Conservation (phyloP, 352 stramenopile species). For the Phytophthora syringae region DNA sequence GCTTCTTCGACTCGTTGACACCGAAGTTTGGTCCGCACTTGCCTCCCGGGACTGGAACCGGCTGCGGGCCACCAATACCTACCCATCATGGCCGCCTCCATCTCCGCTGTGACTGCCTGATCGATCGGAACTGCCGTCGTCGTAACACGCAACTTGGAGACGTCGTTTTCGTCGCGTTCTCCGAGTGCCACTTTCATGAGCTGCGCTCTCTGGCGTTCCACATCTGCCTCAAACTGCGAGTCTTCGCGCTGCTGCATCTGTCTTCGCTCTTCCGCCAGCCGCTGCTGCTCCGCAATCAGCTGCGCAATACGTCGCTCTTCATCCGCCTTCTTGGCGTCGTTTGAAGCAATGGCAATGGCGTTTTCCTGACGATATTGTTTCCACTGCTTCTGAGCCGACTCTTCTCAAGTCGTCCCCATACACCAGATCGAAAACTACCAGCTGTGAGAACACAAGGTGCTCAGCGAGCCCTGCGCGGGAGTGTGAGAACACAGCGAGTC, state of each 20-base stretch:
- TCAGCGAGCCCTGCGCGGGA: too few relatives aligned
- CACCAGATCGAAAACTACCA: conserved; percentile 83
- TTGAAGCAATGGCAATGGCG: conserved; percentile 82
- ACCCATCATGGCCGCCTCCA: conserved; percentile 90
- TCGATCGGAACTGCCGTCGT: conserved; percentile 88
- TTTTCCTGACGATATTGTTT: conserved; percentile 88
- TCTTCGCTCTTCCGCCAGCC: conserved; percentile 76
- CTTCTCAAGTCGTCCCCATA: conserved; percentile 83
- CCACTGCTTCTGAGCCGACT: conserved; percentile 80
- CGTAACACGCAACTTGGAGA: conserved; percentile 72
- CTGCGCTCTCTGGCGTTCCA: conserved; percentile 83
- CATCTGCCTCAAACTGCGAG: conserved; percentile 79
- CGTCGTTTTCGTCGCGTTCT: conserved; percentile 82
- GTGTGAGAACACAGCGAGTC: too few relatives aligned
- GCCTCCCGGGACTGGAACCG: conserved; percentile 75
- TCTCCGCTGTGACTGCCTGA: conserved; percentile 86
- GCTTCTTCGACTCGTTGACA: conserved; percentile 81
- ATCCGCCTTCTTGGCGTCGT: conserved; percentile 87
- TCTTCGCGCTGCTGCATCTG: conserved; percentile 83
- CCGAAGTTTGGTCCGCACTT: conserved; percentile 82
- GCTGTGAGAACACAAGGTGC: not conserved
- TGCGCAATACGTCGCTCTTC: conserved; percentile 88
- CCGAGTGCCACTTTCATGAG: conserved; percentile 88
- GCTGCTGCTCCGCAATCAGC: conserved; percentile 84
- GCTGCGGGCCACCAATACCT: conserved; percentile 74